Evolutionary conservation across 169 alveolate species (phyloP).

Genomic region (Cryptosporidium sp.): DNA sequence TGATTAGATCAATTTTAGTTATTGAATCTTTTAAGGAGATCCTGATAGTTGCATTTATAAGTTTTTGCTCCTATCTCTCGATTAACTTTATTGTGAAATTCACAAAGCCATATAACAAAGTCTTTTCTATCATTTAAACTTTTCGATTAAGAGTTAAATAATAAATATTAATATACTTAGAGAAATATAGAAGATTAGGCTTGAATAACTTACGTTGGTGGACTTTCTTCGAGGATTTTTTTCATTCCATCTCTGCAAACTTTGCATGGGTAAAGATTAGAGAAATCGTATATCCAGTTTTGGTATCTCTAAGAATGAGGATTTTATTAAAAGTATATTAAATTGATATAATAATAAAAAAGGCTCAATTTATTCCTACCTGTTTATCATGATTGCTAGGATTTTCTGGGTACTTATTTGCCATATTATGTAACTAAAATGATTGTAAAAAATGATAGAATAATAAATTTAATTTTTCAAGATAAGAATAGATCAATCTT

Average conservation of each 20-base stretch:
- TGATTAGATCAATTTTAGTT: not conserved
- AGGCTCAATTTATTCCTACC: not conserved
- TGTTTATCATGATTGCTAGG: conserved; percentile 2
- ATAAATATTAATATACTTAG: not conserved
- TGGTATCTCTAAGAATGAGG: conserved; percentile 19
- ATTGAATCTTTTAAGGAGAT: conserved; percentile 13
- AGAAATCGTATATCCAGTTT: conserved; percentile 31
- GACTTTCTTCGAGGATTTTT: not conserved
- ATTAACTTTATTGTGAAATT: conserved; percentile 53
- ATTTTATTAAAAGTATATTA: not conserved
- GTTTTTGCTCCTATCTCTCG: conserved; percentile 19
- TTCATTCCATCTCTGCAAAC: conserved; percentile 43
- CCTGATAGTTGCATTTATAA: conserved; percentile 35
- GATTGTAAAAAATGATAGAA: not conserved
- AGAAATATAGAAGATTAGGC: not conserved
- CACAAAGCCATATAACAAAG: conserved; percentile 65
- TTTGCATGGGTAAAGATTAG: conserved; percentile 63
- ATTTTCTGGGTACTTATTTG: conserved; percentile 62
- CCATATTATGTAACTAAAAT: conserved; percentile 66
- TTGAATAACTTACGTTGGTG: conserved; percentile 45
- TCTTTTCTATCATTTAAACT: conserved; percentile 38
- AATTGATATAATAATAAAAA: not conserved
- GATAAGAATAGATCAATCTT: too few species aligned
- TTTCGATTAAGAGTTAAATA: not conserved
- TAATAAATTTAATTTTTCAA: not conserved